Percentiles rank a stretch among this genome's conserved stretches.
phyloP scores from a whole-genome alignment of 164 flowering plant genomes.

The Nelumbo lutea region DNA sequence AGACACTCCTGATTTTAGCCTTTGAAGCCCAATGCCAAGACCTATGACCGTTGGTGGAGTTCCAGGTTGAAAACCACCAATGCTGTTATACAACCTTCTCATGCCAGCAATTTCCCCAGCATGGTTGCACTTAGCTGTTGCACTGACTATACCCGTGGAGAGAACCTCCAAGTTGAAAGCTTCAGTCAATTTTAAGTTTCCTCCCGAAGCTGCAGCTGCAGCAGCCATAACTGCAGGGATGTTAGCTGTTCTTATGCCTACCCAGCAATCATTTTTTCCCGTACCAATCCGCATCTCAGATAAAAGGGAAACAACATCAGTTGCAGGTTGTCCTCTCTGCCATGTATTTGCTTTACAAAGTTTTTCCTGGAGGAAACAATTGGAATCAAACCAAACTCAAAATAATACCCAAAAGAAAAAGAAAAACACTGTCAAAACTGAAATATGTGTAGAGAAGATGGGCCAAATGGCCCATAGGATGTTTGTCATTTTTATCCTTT shows the following conservation, averaged over 20 bases:
- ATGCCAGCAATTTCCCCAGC: conserved; percentile 99
- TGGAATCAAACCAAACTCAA: conserved; percentile 4
- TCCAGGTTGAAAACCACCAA: conserved; percentile 69
- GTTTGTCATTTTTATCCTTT: too few species aligned
- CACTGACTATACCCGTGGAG: conserved; percentile 86
- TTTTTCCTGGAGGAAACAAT: conserved; percentile 57
- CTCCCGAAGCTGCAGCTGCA: conserved; percentile 98
- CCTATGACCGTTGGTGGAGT: conserved; percentile 42
- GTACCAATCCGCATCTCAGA: conserved; percentile 89
- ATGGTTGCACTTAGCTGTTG: conserved; percentile 77
- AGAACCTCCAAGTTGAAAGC: conserved; percentile 90
- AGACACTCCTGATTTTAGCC: conserved; percentile 50
- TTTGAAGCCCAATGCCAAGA: conserved; percentile 54
- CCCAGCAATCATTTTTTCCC: conserved; percentile 84
- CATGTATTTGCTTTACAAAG: conserved; percentile 80
- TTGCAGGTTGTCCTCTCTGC: conserved; percentile 69
- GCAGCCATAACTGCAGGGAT: conserved; percentile 98
- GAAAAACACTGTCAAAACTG: not conserved
- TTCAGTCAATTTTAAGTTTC: conserved; percentile 59
- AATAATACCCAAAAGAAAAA: not conserved
- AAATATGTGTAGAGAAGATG: not conserved
- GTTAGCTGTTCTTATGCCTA: conserved; percentile 77
- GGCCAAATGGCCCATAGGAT: too few species aligned
- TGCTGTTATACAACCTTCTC: conserved; percentile 82
- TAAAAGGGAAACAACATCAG: conserved; percentile 86